Evolutionary conservation across 208 protist species (phyloP), one percentile per base, ranked within the genome.

Genomic region (Trypanosoma scelopori): DNA sequence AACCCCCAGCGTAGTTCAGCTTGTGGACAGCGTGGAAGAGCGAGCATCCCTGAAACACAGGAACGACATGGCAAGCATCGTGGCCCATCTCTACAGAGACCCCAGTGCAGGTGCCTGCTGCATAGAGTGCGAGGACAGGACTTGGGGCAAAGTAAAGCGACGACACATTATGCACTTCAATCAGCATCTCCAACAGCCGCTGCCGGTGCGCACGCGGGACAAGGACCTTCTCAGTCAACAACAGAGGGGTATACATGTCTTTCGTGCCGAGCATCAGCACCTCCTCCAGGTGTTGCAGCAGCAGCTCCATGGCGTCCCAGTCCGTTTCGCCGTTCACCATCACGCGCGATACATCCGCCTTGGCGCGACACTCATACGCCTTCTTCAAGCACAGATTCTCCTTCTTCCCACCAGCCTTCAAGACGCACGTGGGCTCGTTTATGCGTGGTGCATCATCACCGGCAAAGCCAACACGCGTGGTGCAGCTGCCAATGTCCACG

Each of bases 31-130:
- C 87, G 74, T 98, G 94, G 69, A 96, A 96, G 25, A 98, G 81
- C 5, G 91, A 81, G 45, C 94, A 91, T 50, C 97, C 97, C 79
- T 99, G 98, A 82, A 98, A 99, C 65, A 99, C 97, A 61, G 99
- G 98, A 35, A 98, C 95, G 20, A 97, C 97, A 82, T 99, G 97
- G 70, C 97, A 95, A 27, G 98, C 97, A 69, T 97, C 94, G 81
- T 99, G 89, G 37, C 98, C 98, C 60, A 97, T 86, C 62, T 99
- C 97, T 11, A 99, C 81, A 3, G 91, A 84, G 16, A 96, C 62
- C 41, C 94, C 94, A 22, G 81, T 96, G 76, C 88, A 81, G 16
- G 89, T 63, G 1, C 94, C 94, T 5, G 78, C 69, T 11, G 90
- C 90, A 75, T 95, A 98, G 35, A 98, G 79, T 3, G 94, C 77